Evolutionary conservation across 805 yeast species (phyloP), one percentile per base, ranked within the genome.

Genomic region (Schwanniomyces sp.): DNA sequence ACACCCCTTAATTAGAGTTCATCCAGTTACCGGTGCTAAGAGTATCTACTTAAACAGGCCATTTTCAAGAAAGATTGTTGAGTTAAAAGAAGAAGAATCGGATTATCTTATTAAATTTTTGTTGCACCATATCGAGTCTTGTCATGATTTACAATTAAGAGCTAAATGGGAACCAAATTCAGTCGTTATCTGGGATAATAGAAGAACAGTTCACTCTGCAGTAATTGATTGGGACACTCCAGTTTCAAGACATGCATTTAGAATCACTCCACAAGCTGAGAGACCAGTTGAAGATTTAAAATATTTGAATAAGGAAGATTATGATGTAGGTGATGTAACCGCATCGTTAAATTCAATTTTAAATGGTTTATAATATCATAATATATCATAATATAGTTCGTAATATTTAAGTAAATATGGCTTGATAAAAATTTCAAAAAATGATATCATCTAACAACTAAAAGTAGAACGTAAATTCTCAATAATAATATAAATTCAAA

Each of bases 141-240:
- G 80, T 25, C 78, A 76, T 48, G 90, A 85, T 62, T 73, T 85
- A 55, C 88, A 85, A 54, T 70, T 85, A 45, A 78, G 91, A 60
- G 88, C 88, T 40, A 75, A 65, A 46, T 87, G 90, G 87, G 85
- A 81, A 59, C 83, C 84, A 45, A 77, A 79, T 43, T 79, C 90
- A 1, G 85, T 87, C 44, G 88, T 84, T 16, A 65, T 85, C 25
- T 87, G 92, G 92, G 94, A 87, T 59, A 87, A 87, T 73, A 81
- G 94, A 62, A 73, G 85, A 59, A 78, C 82, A 8, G 67, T 79
- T 24, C 94, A 87, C 63, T 72, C 87, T 11, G 90, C 91, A 12
- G 74, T 83, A 14, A 77, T 81, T 46, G 92, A 87, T 58, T 86
- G 88, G 85, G 85, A 79, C 54, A 74, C 79, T 40, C 84, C 86